Base-by-base conservation (phyloP, 2,329 filamentous ascomycete species). In the Myriosclerotinia scirpicola region DNA sequence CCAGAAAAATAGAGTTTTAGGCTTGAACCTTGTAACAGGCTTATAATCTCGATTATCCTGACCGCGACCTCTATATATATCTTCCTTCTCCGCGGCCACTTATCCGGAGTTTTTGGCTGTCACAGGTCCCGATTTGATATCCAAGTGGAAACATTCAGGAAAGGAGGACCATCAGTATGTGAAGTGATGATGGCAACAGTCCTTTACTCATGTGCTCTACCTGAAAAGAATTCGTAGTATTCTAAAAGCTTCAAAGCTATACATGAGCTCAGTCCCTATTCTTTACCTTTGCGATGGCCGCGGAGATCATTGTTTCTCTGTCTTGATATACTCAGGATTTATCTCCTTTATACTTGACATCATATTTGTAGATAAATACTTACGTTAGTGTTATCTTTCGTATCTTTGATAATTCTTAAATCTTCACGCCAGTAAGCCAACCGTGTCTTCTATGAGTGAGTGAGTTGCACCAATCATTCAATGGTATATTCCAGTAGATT, bases 41-140 rank as follows among this genome's bases (percentile, higher is more conserved):
- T n/a, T n/a, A n/a, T n/a, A n/a, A n/a, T n/a, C n/a, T n/a, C n/a
- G n/a, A n/a, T n/a, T n/a, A n/a, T n/a, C n/a, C n/a, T n/a, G n/a
- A n/a, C n/a, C n/a, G n/a, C n/a, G n/a, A n/a, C n/a, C n/a, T n/a
- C n/a, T 54, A 44, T 64, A 55, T 63, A 20, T 62, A 42, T 64
- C 26, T 46, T 56, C 26, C 61, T 64, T 64, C 52, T 64, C 61
- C 50, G 61, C 61, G 61, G 50, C 52, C 38, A 30, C 14, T 36
- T 2, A 36, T 38, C 30, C 8, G 56, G 26, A 50, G 38, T 50
- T 50, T 50, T 14, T 26, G n/a, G 20, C 58, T 50, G 58, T 60
- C 58, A 60, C 30, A 38, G 2, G 20, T 50, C 38, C 15, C 5
- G 44, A 17, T 61, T 40, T 22, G n/a, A 17, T 50, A 48, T 26